Conservation (phyloP, 1,284 basidiomycete species). For the Stereum hirsutum region DNA sequence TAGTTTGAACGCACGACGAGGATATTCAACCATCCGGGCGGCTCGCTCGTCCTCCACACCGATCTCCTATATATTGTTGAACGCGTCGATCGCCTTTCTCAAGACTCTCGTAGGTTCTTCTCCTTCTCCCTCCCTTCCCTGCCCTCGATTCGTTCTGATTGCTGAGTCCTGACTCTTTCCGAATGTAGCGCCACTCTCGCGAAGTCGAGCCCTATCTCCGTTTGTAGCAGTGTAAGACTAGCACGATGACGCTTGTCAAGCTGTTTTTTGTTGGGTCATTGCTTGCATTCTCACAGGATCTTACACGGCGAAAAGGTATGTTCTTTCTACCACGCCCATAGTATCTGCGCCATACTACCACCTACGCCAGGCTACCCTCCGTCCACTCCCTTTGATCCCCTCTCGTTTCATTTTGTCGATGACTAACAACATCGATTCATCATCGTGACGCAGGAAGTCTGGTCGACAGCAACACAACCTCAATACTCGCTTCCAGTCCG, state of each 20-base stretch:
- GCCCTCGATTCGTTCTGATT: background rate
- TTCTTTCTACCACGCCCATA: too few relatives aligned
- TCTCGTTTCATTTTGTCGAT: too few relatives aligned
- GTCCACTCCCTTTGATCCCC: too few relatives aligned
- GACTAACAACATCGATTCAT: too few relatives aligned
- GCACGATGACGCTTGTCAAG: conserved; percentile 93
- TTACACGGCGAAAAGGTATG: conserved; percentile 68
- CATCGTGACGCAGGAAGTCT: conserved; percentile 59
- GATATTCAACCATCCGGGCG: conserved; percentile 88
- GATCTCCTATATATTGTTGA: conserved; percentile 94
- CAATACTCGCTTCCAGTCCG: conserved; percentile 78
- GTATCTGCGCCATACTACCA: too few relatives aligned
- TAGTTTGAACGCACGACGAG: conserved; percentile 85
- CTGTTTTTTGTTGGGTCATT: conserved; percentile 87
- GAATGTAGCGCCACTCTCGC: conserved; percentile 68
- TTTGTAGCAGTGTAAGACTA: conserved; percentile 92
- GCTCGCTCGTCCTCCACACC: conserved; percentile 78
- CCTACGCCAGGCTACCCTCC: too few relatives aligned
- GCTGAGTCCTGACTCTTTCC: background rate
- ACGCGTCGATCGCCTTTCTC: conserved; percentile 84
- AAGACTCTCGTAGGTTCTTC: conserved; percentile 66
- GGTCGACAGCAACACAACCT: conserved; percentile 75
- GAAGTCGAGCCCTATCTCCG: conserved; percentile 89
- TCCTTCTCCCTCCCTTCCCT: background rate
- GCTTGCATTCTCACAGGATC: conserved; percentile 63